phyloP scores from a whole-genome alignment of 495 filamentous ascomycete species.

The Tirmania nivea region DNA sequence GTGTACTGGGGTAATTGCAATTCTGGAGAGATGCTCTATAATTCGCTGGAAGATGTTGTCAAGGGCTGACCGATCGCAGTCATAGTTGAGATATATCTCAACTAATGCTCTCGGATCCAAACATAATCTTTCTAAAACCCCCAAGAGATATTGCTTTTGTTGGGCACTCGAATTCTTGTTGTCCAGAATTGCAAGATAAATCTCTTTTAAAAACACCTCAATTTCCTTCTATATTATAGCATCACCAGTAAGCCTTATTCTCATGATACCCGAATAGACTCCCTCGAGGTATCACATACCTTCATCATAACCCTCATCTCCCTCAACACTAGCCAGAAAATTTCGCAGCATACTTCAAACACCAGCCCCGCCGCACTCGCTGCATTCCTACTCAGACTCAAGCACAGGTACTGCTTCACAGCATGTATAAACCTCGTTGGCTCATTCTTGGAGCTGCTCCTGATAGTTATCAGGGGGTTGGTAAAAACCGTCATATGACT shows the following conservation, averaged over 20 bases:
- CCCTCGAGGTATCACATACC: slow-evolving; percentile 24
- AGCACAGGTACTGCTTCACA: slow-evolving; percentile 83
- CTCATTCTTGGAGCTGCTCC: slow-evolving; percentile 62
- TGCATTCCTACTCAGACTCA: slow-evolving; percentile 84
- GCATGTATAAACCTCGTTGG: slow-evolving; percentile 83
- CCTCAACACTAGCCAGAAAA: slow-evolving; percentile 92
- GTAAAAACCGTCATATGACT: slow-evolving; percentile 75
- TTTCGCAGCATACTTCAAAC: slow-evolving; percentile 90
- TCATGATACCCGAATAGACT: too few relatives aligned
- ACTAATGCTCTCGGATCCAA: slow-evolving; percentile 74
- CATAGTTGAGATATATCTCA: slow-evolving; percentile 95
- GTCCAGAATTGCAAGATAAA: slow-evolving; percentile 85
- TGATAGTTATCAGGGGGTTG: slow-evolving; percentile 72
- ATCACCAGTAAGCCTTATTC: neutral
- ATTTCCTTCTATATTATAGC: slow-evolving; percentile 57
- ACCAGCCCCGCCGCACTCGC: slow-evolving; percentile 75
- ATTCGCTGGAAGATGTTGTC: slow-evolving; percentile 93
- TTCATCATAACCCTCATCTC: slow-evolving; percentile 87
- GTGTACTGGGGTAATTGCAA: slow-evolving; percentile 49
- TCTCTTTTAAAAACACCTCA: slow-evolving; percentile 93
- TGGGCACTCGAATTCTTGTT: slow-evolving; percentile 63
- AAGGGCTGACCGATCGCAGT: slow-evolving; percentile 76
- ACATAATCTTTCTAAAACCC: slow-evolving; percentile 59
- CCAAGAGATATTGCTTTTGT: slow-evolving; percentile 82
- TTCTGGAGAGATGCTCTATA: slow-evolving; percentile 77